phyloP scores from a whole-genome alignment of 257 asterid species.

The Solanum chilense region DNA sequence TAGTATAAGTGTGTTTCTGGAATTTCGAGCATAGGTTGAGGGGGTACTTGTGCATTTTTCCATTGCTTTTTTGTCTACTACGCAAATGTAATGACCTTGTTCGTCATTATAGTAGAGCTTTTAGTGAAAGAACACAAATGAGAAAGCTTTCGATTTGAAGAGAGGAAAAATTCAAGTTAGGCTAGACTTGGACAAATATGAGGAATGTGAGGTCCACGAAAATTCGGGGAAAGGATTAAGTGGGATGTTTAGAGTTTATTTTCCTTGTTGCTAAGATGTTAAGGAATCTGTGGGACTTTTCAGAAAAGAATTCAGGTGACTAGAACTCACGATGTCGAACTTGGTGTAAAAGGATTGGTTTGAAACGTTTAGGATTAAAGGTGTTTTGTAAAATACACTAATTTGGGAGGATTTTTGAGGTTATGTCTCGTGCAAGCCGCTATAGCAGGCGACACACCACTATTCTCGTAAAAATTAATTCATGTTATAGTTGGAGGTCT shows the following conservation, averaged over 20 bases:
- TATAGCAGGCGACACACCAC: no score
- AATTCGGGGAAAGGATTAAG: background rate
- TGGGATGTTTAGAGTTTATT: background rate
- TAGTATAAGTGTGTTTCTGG: no score
- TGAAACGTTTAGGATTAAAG: background rate
- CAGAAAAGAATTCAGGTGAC: background rate
- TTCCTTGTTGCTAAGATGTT: background rate
- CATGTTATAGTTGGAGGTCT: background rate
- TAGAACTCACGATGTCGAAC: background rate
- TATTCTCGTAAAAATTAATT: no score
- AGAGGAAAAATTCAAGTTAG: background rate
- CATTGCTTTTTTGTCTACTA: no score
- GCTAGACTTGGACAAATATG: background rate
- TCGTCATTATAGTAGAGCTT: background rate
- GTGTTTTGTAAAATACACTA: background rate
- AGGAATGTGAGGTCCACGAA: background rate
- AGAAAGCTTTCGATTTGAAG: background rate
- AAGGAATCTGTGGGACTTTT: background rate
- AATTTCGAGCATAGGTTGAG: no score
- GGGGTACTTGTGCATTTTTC: no score
- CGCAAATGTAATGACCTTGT: background rate
- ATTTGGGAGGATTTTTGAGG: background rate
- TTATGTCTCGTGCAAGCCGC: no score
- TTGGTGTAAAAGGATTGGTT: background rate
- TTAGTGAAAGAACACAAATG: background rate